Evolutionary conservation across 2,329 filamentous ascomycete genomes (phyloP).

Genomic region (Juglanconis oblonga): DNA sequence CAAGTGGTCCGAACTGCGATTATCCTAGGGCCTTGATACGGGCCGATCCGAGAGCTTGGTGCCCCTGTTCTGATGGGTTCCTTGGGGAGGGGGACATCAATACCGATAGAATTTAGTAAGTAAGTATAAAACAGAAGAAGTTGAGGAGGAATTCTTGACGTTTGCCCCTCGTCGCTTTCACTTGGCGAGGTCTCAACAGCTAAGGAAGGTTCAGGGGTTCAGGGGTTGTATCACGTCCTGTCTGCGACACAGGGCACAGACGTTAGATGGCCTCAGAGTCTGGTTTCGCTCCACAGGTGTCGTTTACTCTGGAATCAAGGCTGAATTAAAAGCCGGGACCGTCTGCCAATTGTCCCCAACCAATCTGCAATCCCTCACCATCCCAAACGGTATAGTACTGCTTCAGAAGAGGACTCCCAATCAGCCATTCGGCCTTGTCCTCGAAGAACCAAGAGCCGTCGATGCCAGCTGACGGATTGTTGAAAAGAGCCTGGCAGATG

Average conservation of each 20-base stretch:
- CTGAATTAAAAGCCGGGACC: constrained; percentile 1
- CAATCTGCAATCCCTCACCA: constrained; percentile 24
- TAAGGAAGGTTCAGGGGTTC: not conserved
- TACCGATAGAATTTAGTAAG: not conserved
- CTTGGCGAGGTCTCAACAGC: not conserved
- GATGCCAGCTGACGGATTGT: constrained; percentile 18
- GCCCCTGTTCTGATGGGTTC: not conserved
- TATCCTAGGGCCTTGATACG: not conserved
- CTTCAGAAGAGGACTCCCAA: constrained; percentile 32
- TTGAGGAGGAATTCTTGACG: not conserved
- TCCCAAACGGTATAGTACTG: constrained; percentile 36
- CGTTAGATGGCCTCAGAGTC: too few relatives aligned
- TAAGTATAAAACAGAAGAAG: not conserved
- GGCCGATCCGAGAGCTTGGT: not conserved
- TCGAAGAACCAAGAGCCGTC: constrained; percentile 18
- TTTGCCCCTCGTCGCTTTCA: not conserved
- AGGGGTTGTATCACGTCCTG: not conserved
- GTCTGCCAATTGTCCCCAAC: constrained; percentile 18
- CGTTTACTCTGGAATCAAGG: too few relatives aligned
- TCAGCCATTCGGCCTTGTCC: constrained; percentile 26
- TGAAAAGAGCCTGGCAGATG: constrained; percentile 32
- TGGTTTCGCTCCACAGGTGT: too few relatives aligned
- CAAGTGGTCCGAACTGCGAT: not conserved
- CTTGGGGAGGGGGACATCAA: not conserved
- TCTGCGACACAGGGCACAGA: not conserved